These are phyloP conservation scores for Eragrostis curvula DNA, from an alignment of 176 grass and related monocot species.

Conservation along the genomic window DNA sequence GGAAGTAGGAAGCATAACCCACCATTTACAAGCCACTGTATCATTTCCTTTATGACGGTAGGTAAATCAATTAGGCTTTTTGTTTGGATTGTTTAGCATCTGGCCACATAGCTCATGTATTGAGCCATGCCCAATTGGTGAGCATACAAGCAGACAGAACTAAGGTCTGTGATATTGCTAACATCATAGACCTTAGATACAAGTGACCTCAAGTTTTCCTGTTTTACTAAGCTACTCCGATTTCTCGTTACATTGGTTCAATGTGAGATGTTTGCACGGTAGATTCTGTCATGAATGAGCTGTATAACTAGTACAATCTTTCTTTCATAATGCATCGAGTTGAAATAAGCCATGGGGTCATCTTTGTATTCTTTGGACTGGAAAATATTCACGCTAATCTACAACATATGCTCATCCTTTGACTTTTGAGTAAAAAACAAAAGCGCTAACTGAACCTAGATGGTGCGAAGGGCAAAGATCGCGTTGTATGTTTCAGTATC, in stretches of 20 bases:
- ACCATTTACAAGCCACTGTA: conserved; percentile 10
- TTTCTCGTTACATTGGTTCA: background rate
- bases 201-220: background rate
- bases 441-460: background rate
- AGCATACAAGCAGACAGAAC: background rate
- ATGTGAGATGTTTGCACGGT: background rate
- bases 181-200: conserved; percentile 1
- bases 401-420: background rate
- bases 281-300: background rate
- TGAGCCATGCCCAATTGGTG: background rate
- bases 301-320: no score
- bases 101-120: background rate
- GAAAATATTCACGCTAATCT: background rate
- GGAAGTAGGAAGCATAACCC: conserved; percentile 11
- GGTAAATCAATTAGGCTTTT: conserved; percentile 10
- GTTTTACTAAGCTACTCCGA: conserved; percentile 5
- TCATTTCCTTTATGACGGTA: conserved; percentile 12
- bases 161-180: background rate
- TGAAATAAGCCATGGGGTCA: background rate
- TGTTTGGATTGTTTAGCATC: conserved; percentile 4
- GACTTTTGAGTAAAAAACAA: background rate
- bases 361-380: background rate
- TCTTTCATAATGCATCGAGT: background rate
- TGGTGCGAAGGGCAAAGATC: background rate
- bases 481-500: background rate